These are phyloP conservation scores for Nicotiana undulata DNA, from an alignment of 257 asterid genomes.

Conservation along the genomic window DNA sequence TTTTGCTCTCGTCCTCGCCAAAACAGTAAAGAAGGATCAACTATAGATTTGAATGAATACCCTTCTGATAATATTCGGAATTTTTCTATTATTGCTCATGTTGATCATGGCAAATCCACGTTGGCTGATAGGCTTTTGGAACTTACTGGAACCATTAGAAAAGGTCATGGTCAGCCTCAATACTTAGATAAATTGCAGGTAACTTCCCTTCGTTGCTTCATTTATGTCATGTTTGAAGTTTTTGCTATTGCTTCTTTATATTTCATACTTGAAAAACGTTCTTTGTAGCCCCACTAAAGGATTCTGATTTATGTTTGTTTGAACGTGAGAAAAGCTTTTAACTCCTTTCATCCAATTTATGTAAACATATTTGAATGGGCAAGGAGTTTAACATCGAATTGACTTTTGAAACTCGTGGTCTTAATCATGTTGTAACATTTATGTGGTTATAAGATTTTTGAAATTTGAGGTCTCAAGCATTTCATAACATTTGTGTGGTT, in stretches of 20 bases:
- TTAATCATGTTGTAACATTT: not conserved
- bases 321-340: no score
- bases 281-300: no score
- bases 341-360: not conserved
- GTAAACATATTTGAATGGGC: not conserved
- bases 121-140: slow-evolving; percentile 96
- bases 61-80: slow-evolving; percentile 80
- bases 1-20: slow-evolving; percentile 70
- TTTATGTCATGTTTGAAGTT: no score
- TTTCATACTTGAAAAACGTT: no score
- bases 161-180: slow-evolving; percentile 98
- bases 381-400: not conserved
- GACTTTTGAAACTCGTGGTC: not conserved
- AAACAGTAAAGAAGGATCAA: slow-evolving; percentile 32
- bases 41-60: slow-evolving; percentile 59
- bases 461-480: not conserved
- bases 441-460: not conserved
- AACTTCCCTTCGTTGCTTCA: not conserved
- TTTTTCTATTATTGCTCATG: slow-evolving; percentile 94
- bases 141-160: slow-evolving; percentile 88
- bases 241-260: no score
- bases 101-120: slow-evolving; percentile 98
- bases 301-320: no score
- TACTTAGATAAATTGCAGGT: slow-evolving; percentile 96
- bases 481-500: not conserved